Percentiles rank a stretch among this genome's conserved stretches.
These are phyloP conservation scores for Fragaria vesca DNA, from an alignment of 306 rosid genomes.

Conservation along the genomic window DNA sequence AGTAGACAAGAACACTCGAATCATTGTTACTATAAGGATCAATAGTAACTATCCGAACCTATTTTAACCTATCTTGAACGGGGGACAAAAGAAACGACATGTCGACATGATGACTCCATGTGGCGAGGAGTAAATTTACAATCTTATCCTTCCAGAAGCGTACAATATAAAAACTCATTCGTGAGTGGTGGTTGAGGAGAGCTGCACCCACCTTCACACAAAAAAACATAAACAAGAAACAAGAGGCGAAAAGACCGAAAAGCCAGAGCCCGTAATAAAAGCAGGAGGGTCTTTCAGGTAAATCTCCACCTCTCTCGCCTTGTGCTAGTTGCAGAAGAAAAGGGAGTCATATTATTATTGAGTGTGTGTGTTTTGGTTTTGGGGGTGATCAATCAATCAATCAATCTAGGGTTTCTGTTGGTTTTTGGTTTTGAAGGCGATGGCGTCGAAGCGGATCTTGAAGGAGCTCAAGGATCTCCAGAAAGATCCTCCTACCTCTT, in stretches of 20 bases:
- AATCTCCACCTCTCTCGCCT: neutral
- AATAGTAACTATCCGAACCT: no score
- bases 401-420: slow-evolving; percentile 14
- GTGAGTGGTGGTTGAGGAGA: neutral
- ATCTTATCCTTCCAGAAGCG: neutral
- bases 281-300: slow-evolving; percentile 21
- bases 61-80: neutral
- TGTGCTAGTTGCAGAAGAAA: neutral
- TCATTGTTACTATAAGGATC: no score
- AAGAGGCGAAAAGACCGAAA: neutral
- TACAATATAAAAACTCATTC: neutral
- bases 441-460: slow-evolving; percentile 71
- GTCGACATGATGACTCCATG: neutral
- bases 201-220: neutral
- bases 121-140: neutral
- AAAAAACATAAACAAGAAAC: neutral
- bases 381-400: neutral
- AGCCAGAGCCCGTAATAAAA: neutral
- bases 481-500: slow-evolving; percentile 78
- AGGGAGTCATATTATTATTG: neutral
- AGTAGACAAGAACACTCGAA: no score
- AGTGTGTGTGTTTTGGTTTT: neutral
- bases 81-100: neutral
- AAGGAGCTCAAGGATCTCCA: slow-evolving; percentile 73
- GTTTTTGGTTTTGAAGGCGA: slow-evolving; percentile 14